These are phyloP conservation scores for Draba incana DNA, from an alignment of 345 rosid species.

Conservation along the genomic window DNA sequence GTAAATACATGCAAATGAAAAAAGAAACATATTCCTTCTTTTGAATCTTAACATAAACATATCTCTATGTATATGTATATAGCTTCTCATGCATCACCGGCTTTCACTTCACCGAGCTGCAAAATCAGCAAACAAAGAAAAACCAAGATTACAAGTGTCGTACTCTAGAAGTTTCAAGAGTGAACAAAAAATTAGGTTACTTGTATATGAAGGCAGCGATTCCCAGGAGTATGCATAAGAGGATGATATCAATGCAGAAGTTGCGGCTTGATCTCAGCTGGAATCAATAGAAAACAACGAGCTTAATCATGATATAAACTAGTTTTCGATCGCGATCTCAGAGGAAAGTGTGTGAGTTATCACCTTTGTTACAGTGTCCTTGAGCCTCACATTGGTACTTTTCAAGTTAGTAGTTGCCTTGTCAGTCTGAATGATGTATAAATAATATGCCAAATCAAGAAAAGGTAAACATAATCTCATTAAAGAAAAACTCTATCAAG, in stretches of 20 bases:
- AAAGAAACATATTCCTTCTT: background rate
- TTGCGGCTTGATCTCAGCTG: constrained; percentile 91
- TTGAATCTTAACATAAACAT: background rate
- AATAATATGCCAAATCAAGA: background rate
- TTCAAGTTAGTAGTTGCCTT: constrained; percentile 76
- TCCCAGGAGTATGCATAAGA: constrained; percentile 73
- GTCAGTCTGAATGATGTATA: constrained; percentile 57
- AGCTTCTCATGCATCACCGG: constrained; percentile 3
- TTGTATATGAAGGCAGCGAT: constrained; percentile 92
- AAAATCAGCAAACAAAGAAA: constrained; percentile 9
- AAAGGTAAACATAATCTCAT: background rate
- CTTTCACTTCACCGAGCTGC: constrained; percentile 39
- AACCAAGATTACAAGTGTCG: background rate
- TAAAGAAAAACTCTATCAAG: background rate
- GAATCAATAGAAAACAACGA: constrained; percentile 21
- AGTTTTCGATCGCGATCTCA: background rate
- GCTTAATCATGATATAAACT: background rate
- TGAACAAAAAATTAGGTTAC: constrained; percentile 46
- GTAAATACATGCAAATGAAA: background rate
- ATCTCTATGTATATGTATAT: background rate
- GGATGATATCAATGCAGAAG: constrained; percentile 87
- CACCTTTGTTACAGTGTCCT: constrained; percentile 81
- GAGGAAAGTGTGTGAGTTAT: constrained; percentile 8
- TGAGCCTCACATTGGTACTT: constrained; percentile 81
- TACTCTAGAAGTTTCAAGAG: background rate